Conservation (phyloP, 2,329 filamentous ascomycete species). For the Beauveria sp. region DNA sequence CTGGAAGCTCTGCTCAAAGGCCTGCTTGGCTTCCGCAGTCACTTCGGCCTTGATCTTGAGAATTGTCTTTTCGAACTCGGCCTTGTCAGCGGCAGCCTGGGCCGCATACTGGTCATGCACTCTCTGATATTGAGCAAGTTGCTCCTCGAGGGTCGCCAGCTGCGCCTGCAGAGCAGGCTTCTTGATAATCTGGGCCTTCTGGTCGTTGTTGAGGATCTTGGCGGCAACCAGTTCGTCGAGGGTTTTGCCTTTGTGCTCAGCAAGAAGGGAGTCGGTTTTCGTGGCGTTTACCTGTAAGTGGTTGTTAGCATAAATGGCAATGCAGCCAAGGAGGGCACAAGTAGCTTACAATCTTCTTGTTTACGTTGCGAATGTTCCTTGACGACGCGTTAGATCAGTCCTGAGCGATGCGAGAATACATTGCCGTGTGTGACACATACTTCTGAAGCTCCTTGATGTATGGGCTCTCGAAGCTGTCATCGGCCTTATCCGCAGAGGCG, state of each 20-base stretch:
- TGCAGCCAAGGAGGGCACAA: conserved; percentile 9
- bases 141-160: conserved; percentile 63
- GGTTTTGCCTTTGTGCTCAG: conserved; percentile 60
- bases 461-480: conserved; percentile 60
- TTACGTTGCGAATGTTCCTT: conserved; percentile 84
- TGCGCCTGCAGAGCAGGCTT: conserved; percentile 65
- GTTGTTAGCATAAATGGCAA: neutral
- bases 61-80: conserved; percentile 51
- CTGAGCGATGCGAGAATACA: neutral
- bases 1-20: conserved; percentile 46
- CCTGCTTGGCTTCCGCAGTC: conserved; percentile 44
- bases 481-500: conserved; percentile 46
- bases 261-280: conserved; percentile 63
- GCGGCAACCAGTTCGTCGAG: conserved; percentile 65
- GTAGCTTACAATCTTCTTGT: conserved; percentile 77
- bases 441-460: conserved; percentile 88
- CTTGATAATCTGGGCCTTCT: conserved; percentile 70
- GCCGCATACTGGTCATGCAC: conserved; percentile 64
- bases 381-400: neutral
- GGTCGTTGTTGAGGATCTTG: conserved; percentile 73
- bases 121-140: conserved; percentile 67
- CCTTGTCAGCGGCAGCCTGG: conserved; percentile 50
- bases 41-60: conserved; percentile 49
- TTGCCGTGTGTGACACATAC: conserved; percentile 42
- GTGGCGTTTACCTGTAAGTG: conserved; percentile 55